Percentiles rank a stretch among this genome's conserved stretches.
Evolutionary conservation across 1,139 yeast genomes (phyloP).

Genomic region (Debaryomyces fabryi): DNA sequence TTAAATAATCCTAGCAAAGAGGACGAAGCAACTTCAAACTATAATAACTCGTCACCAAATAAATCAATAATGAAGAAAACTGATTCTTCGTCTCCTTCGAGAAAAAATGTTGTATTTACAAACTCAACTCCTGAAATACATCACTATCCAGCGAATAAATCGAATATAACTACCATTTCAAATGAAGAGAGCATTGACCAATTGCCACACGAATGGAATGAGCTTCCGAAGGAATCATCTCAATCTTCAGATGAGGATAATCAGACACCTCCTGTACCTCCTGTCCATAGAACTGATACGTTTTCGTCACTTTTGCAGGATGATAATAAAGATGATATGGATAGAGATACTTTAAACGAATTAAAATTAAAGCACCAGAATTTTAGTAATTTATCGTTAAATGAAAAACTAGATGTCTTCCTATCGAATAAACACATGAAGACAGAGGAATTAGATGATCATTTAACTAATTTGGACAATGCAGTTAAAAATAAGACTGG

Average conservation of each 20-base stretch:
- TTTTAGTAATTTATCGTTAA: conserved; percentile 36
- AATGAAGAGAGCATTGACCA: conserved; percentile 1
- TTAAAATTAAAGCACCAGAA: conserved; percentile 26
- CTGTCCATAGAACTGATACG: conserved; percentile 20
- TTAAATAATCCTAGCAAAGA: conserved; percentile 15
- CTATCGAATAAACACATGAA: conserved; percentile 22
- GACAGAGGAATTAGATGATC: conserved; percentile 35
- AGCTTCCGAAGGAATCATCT: conserved; percentile 17
- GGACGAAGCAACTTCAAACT: conserved; percentile 4
- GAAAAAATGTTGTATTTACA: conserved; percentile 44
- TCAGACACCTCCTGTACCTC: conserved; percentile 35
- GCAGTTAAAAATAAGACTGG: conserved; percentile 33
- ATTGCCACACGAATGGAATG: conserved; percentile 31
- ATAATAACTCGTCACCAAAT: conserved; percentile 33
- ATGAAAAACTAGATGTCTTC: conserved; percentile 43
- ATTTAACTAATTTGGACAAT: conserved; percentile 34
- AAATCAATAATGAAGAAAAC: conserved; percentile 46
- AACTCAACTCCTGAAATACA: conserved; percentile 38
- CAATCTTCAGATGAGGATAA: conserved; percentile 17
- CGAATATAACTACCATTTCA: conserved; percentile 12
- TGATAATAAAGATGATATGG: conserved; percentile 22
- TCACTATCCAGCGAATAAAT: conserved; percentile 28
- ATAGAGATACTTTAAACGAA: conserved; percentile 24
- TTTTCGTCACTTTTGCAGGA: conserved; percentile 19
- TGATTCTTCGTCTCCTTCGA: conserved; percentile 33